Percentiles rank a stretch among this genome's conserved stretches.
Conservation (phyloP, 345 rosid genomes). For the Rhodamnia rubescens region DNA sequence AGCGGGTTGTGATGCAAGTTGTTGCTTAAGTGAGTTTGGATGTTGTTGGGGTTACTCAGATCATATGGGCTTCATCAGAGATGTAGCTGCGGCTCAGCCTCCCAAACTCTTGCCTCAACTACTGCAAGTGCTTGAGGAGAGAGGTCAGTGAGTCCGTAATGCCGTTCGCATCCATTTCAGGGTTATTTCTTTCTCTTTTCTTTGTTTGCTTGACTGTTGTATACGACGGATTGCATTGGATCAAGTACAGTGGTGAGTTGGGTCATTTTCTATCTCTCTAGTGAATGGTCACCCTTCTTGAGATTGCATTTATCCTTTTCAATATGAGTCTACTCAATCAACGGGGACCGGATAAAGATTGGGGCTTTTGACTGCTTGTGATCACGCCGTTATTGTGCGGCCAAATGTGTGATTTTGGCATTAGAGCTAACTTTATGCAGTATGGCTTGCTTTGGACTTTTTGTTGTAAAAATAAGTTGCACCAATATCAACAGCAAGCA, state of each 20-base stretch:
- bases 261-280: neutral
- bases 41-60: slow-evolving; percentile 18
- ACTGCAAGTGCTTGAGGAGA: slow-evolving; percentile 38
- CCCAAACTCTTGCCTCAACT: slow-evolving; percentile 53
- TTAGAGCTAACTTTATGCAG: neutral
- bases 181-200: neutral
- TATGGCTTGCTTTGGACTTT: neutral
- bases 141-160: slow-evolving; percentile 24
- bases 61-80: slow-evolving; percentile 44
- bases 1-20: neutral
- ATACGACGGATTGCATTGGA: neutral
- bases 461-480: fast-evolving
- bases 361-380: neutral
- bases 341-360: neutral
- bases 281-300: neutral
- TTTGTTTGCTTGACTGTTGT: neutral
- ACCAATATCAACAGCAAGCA: neutral
- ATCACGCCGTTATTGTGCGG: neutral
- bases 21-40: neutral
- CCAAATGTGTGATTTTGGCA: neutral
- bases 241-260: neutral
- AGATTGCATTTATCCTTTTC: neutral
- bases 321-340: neutral
- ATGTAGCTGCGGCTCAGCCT: slow-evolving; percentile 52
- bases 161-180: neutral